phyloP scores from a whole-genome alignment of 805 yeast species.

The Myxozyma sirexii region DNA sequence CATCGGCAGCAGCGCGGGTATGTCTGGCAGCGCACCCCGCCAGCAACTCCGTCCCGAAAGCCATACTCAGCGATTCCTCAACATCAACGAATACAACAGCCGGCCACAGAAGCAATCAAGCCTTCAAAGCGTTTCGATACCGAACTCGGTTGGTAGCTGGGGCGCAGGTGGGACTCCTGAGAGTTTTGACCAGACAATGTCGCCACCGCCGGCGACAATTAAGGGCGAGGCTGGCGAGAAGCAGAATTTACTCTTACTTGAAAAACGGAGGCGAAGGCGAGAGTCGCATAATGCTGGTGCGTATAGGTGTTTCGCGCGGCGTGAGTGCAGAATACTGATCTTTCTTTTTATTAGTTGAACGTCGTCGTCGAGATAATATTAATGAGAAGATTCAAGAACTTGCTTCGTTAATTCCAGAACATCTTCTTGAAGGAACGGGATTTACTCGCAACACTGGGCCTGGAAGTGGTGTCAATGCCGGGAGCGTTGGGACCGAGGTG shows the following conservation, averaged over 20 bases:
- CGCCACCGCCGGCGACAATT: slow-evolving; percentile 20
- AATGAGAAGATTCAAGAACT: slow-evolving; percentile 85
- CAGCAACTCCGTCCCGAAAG: slow-evolving; percentile 22
- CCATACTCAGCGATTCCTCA: slow-evolving; percentile 37
- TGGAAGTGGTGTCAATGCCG: slow-evolving; percentile 23
- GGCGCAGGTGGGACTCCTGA: slow-evolving; percentile 19
- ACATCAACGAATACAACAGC: slow-evolving; percentile 32
- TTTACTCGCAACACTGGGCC: slow-evolving; percentile 9
- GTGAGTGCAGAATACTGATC: background rate
- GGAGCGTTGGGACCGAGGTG: slow-evolving; percentile 27
- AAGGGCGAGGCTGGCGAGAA: slow-evolving; percentile 12
- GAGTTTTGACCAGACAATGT: slow-evolving; percentile 19
- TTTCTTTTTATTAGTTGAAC: slow-evolving; percentile 78
- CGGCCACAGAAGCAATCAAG: slow-evolving; percentile 27
- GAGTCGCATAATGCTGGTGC: slow-evolving; percentile 80
- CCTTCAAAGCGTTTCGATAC: slow-evolving; percentile 29
- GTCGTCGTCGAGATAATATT: slow-evolving; percentile 86
- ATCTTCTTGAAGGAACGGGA: slow-evolving; percentile 32
- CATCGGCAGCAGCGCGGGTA: slow-evolving; percentile 10
- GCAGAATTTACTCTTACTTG: slow-evolving; percentile 30
- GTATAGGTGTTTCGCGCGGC: background rate
- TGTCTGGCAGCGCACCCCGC: slow-evolving; percentile 9
- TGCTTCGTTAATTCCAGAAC: slow-evolving; percentile 74
- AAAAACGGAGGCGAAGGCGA: slow-evolving; percentile 66
- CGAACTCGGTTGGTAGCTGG: slow-evolving; percentile 25